phyloP scores from a whole-genome alignment of 176 grass and related monocot genomes.

The Areca catechu region DNA sequence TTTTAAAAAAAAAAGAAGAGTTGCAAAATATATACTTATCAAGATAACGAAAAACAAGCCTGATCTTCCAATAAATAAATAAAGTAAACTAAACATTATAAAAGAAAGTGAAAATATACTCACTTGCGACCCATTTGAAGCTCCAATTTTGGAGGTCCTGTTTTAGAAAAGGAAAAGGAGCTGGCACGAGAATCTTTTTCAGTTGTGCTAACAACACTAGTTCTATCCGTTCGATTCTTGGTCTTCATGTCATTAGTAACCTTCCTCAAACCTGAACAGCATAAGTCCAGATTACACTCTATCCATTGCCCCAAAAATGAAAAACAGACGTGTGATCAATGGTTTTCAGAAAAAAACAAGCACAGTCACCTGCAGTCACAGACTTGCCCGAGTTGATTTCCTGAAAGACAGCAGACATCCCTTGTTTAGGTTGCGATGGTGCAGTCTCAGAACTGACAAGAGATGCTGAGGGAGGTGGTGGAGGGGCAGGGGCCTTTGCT shows the following conservation, averaged over 20 bases:
- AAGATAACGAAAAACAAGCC: no score
- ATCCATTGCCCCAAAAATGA: neutral
- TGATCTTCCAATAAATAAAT: neutral
- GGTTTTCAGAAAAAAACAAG: conserved; percentile 1
- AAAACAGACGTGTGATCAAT: neutral
- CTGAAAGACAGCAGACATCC: conserved; percentile 91
- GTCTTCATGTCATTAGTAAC: conserved; percentile 92
- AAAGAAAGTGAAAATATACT: conserved; percentile 16
- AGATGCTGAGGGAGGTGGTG: conserved; percentile 50
- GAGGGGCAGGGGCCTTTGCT: conserved; percentile 45
- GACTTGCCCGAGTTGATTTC: conserved; percentile 72
- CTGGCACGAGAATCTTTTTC: conserved; percentile 48
- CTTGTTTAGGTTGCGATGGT: conserved; percentile 58
- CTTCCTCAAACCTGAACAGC: conserved; percentile 61
- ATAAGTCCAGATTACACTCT: neutral
- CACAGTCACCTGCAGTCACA: conserved; percentile 48
- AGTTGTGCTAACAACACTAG: conserved; percentile 41
- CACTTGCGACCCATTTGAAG: conserved; percentile 99
- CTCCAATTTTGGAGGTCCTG: conserved; percentile 77
- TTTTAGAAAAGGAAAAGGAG: conserved; percentile 49
- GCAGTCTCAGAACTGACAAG: conserved; percentile 46
- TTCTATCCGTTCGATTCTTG: conserved; percentile 81
- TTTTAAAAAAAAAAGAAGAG: no score
- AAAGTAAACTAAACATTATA: neutral
- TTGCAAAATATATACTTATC: no score